phyloP scores from a whole-genome alignment of 306 rosid genomes.

The Senna siamea region DNA sequence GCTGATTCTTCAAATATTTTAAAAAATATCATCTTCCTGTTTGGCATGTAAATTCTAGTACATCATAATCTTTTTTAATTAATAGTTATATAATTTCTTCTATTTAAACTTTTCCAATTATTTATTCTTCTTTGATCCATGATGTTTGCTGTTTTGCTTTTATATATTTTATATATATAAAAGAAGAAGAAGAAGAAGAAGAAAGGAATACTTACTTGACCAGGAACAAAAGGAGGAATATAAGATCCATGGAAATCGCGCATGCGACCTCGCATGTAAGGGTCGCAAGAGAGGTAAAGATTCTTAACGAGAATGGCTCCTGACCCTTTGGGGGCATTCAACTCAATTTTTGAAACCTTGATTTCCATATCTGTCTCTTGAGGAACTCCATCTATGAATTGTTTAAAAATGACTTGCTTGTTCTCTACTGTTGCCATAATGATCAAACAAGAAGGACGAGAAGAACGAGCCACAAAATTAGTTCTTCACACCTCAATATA shows the following conservation, averaged over 20 bases:
- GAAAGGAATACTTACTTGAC: slow-evolving; percentile 21
- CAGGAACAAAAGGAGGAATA: slow-evolving; percentile 49
- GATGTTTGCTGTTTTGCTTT: no score
- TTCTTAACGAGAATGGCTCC: slow-evolving; percentile 45
- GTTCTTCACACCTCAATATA: no score
- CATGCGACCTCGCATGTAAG: slow-evolving; percentile 59
- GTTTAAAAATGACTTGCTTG: slow-evolving; percentile 48
- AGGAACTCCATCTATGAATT: slow-evolving; percentile 45
- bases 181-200: no score
- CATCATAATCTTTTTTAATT: no score
- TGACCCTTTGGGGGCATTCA: slow-evolving; percentile 22
- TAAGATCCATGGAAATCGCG: slow-evolving; percentile 56
- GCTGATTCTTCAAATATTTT: no score
- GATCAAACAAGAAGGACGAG: background rate
- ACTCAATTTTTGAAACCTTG: slow-evolving; percentile 2
- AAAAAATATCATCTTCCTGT: no score
- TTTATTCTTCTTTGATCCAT: no score
- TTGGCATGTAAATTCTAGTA: no score
- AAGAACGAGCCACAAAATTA: background rate
- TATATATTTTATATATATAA: no score
- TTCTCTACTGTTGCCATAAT: slow-evolving; percentile 30
- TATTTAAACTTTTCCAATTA: no score
- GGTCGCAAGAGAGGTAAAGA: slow-evolving; percentile 56
- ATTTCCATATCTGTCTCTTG: slow-evolving; percentile 46
- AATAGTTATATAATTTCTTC: no score